Conservation (phyloP, 1,284 basidiomycete species). For the Rhodotorula mucilaginosa region DNA sequence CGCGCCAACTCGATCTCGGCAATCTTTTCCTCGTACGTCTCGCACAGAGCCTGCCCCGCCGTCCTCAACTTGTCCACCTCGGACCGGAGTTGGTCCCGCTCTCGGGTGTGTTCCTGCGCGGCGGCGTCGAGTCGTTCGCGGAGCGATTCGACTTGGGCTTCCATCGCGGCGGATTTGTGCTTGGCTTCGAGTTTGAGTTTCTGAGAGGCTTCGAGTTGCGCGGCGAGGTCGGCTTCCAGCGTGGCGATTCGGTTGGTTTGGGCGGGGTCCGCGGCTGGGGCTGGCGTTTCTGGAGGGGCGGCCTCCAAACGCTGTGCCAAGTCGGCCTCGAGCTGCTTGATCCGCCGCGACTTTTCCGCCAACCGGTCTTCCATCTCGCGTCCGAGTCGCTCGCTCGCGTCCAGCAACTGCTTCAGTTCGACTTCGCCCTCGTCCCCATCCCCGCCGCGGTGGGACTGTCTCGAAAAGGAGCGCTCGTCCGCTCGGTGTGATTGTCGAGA, state of each 20-base stretch:
- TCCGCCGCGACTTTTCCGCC: slow-evolving; percentile 16
- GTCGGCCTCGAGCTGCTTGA: slow-evolving; percentile 14
- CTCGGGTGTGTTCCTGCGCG: slow-evolving; percentile 47
- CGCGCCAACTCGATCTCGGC: slow-evolving; percentile 66
- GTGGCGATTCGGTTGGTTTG: neutral
- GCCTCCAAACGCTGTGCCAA: slow-evolving; percentile 9
- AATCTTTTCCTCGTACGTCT: slow-evolving; percentile 83
- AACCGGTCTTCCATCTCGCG: slow-evolving; percentile 43
- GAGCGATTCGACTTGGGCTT: slow-evolving; percentile 43
- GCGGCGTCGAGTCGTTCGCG: slow-evolving; percentile 37
- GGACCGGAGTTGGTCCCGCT: slow-evolving; percentile 42
- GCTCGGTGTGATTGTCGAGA: slow-evolving; percentile 30
- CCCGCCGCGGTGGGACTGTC: slow-evolving; percentile 22
- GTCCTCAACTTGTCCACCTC: slow-evolving; percentile 74
- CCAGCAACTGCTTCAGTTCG: slow-evolving; percentile 33
- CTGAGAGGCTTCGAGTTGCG: slow-evolving; percentile 32
- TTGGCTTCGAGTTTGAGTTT: slow-evolving; percentile 34
- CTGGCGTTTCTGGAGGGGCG: slow-evolving; percentile 4
- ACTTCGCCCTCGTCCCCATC: slow-evolving; percentile 54
- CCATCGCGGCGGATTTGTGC: slow-evolving; percentile 41
- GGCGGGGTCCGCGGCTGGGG: slow-evolving; percentile 12
- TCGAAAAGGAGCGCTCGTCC: slow-evolving; percentile 8
- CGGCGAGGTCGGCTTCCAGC: slow-evolving; percentile 37
- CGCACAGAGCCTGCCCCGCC: slow-evolving; percentile 68
- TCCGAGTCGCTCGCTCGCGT: slow-evolving; percentile 51